phyloP scores from a whole-genome alignment of 805 yeast genomes.

The Saturnispora dispora region DNA sequence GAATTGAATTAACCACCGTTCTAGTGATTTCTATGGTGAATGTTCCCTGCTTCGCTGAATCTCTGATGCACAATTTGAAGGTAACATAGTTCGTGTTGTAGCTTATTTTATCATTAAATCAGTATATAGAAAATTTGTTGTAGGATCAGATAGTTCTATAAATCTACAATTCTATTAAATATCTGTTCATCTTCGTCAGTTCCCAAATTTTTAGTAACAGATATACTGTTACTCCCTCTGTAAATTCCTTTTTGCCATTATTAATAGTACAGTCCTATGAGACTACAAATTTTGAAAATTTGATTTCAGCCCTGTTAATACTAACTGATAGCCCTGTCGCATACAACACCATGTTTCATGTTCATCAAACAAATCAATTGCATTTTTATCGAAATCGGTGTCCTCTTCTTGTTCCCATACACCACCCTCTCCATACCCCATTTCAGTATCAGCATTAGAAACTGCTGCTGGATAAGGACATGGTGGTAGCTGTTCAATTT shows the following conservation, averaged over 20 bases:
- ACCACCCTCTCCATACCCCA: constrained; percentile 3
- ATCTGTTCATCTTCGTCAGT: not conserved
- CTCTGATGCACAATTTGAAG: no score
- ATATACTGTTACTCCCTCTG: not conserved
- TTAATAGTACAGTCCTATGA: not conserved
- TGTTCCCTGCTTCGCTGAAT: no score
- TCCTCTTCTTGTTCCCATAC: constrained; percentile 14
- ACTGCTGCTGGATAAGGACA: constrained; percentile 24
- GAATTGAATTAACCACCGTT: no score
- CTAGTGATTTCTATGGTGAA: no score
- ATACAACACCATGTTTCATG: constrained; percentile 33
- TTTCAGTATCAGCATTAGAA: constrained; percentile 7
- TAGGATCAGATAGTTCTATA: not conserved
- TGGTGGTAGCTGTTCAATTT: constrained; percentile 17
- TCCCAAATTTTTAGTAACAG: not conserved
- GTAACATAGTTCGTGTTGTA: not conserved
- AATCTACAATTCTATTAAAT: not conserved
- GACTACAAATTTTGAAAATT: not conserved
- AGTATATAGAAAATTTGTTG: not conserved
- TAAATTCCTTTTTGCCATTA: not conserved
- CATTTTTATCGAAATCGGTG: constrained; percentile 2
- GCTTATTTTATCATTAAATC: not conserved
- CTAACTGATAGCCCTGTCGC: constrained; percentile 9
- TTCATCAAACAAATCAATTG: constrained; percentile 26
- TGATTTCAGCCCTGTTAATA: not conserved